phyloP scores from a whole-genome alignment of 176 grass and related monocot species.

The Canna indica region DNA sequence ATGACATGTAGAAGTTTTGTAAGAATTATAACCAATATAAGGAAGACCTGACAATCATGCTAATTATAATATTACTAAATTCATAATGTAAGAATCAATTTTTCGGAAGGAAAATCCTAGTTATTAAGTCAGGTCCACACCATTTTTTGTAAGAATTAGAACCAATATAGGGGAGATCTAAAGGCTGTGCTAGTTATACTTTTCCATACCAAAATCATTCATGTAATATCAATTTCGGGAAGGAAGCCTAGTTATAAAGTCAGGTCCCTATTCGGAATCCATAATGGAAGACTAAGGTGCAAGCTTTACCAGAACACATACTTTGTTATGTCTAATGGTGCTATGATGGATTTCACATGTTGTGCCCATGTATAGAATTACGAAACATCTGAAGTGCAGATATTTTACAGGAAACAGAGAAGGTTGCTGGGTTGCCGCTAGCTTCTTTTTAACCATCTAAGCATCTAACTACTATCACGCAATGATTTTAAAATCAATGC shows the following conservation, averaged over 20 bases:
- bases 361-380: not conserved
- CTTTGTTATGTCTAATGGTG: not conserved
- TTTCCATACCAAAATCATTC: not conserved
- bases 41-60: too few relatives aligned
- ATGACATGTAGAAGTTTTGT: not conserved
- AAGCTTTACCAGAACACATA: not conserved
- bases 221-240: not conserved
- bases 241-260: not conserved
- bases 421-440: too few relatives aligned
- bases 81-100: too few relatives aligned
- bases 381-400: too few relatives aligned
- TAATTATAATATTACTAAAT: too few relatives aligned
- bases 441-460: not conserved
- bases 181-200: not conserved
- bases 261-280: not conserved
- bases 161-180: not conserved
- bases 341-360: not conserved
- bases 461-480: too few relatives aligned
- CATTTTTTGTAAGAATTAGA: too few relatives aligned
- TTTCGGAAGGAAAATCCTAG: too few relatives aligned
- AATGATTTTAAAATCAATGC: too few relatives aligned
- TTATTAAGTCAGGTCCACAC: too few relatives aligned
- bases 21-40: too few relatives aligned
- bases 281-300: not conserved
- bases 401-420: too few relatives aligned